A percentile compares a stretch with the other conserved stretches of the same genome.
phyloP scores from a whole-genome alignment of 164 flowering plant genomes.

The Chimonanthus salicifolius region DNA sequence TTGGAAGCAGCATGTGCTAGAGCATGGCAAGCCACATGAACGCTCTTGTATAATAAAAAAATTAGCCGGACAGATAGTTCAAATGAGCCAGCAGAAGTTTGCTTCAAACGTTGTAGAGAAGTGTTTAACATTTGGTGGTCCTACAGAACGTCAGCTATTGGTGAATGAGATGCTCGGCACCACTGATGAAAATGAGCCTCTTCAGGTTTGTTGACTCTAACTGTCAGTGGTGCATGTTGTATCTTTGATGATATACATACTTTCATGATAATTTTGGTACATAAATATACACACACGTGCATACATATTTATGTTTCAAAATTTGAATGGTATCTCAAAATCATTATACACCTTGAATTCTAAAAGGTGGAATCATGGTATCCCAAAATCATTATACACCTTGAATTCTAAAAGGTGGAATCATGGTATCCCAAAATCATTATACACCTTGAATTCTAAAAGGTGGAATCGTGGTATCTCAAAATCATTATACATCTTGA shows the following conservation, averaged over 20 bases:
- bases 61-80: constrained; percentile 76
- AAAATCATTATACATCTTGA: no score
- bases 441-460: no score
- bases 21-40: constrained; percentile 86
- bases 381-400: no score
- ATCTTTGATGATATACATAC: background rate
- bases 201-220: constrained; percentile 53
- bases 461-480: no score
- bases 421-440: no score
- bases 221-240: background rate
- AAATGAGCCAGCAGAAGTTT: constrained; percentile 93
- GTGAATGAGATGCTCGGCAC: constrained; percentile 86
- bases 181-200: constrained; percentile 89
- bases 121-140: constrained; percentile 67
- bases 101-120: constrained; percentile 92
- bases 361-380: no score
- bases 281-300: background rate
- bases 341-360: no score
- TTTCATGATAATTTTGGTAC: no score
- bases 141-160: constrained; percentile 56
- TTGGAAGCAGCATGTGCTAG: constrained; percentile 76
- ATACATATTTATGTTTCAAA: background rate
- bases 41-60: constrained; percentile 61
- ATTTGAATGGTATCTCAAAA: no score
- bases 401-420: no score